Percentiles rank a stretch among this genome's conserved stretches.
Conservation (phyloP, 371 early-diverging fungal genomes). For the Mortierella sp. region DNA sequence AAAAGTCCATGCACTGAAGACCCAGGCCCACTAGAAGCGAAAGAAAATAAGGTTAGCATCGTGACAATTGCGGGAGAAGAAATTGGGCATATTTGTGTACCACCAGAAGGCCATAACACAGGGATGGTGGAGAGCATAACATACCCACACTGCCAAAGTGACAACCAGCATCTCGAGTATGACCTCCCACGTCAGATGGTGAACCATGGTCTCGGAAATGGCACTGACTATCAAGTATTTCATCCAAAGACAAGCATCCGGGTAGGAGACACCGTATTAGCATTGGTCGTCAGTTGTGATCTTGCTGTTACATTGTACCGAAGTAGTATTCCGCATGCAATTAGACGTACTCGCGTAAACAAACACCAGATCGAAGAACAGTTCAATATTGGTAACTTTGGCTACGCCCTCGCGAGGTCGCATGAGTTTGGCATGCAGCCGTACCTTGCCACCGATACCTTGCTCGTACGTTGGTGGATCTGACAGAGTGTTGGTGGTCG, state of each 20-base stretch:
- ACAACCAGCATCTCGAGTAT: conserved; percentile 39
- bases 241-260: neutral
- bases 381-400: conserved; percentile 41
- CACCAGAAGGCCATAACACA: no score
- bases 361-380: conserved; percentile 50
- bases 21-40: conserved; percentile 37
- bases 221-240: conserved; percentile 28
- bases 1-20: conserved; percentile 42
- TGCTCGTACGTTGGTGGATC: conserved; percentile 15
- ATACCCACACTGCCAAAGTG: conserved; percentile 48
- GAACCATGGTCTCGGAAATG: conserved; percentile 37
- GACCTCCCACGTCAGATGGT: conserved; percentile 26
- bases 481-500: conserved; percentile 6
- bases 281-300: no score
- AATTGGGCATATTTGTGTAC: no score
- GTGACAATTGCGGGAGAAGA: no score
- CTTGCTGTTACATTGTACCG: no score
- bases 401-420: conserved; percentile 10
- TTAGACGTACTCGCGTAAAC: conserved; percentile 42
- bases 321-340: no score
- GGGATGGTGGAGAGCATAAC: neutral
- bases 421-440: conserved; percentile 37
- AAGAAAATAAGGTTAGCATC: conserved; percentile 1
- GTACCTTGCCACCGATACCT: conserved; percentile 10
- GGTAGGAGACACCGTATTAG: no score